A percentile compares a stretch with the other conserved stretches of the same genome.
Conservation (phyloP, 768 basidiomycete genomes). For the Lactarius akahatsu region DNA sequence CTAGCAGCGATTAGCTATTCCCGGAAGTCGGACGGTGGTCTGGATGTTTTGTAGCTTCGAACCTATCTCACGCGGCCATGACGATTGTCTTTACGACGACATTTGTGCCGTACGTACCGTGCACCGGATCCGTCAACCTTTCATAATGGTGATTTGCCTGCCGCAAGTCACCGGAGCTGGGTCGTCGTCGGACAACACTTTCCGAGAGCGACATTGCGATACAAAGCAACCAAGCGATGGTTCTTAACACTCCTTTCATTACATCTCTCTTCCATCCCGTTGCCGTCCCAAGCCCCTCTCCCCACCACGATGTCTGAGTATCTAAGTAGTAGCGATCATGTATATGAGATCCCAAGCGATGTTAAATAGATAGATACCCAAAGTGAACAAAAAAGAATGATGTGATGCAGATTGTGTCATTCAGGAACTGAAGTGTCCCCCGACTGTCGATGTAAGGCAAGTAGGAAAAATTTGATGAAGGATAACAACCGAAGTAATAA, state of each 20-base stretch:
- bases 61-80: too few species aligned
- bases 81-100: too few species aligned
- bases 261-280: neutral
- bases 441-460: neutral
- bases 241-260: neutral
- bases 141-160: too few species aligned
- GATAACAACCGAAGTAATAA: neutral
- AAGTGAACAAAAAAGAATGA: neutral
- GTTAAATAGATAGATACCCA: conserved; percentile 4
- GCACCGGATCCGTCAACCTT: too few species aligned
- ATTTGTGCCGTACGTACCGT: too few species aligned
- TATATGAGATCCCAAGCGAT: conserved; percentile 6
- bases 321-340: conserved; percentile 7
- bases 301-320: neutral
- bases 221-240: too few species aligned
- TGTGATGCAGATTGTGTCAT: neutral
- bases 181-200: too few species aligned
- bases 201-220: too few species aligned
- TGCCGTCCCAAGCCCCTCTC: neutral
- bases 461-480: neutral
- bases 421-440: neutral
- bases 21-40: too few species aligned
- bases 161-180: too few species aligned
- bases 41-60: too few species aligned
- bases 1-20: too few species aligned